Conservation (phyloP, 345 rosid genomes). For the Brassica napus region DNA sequence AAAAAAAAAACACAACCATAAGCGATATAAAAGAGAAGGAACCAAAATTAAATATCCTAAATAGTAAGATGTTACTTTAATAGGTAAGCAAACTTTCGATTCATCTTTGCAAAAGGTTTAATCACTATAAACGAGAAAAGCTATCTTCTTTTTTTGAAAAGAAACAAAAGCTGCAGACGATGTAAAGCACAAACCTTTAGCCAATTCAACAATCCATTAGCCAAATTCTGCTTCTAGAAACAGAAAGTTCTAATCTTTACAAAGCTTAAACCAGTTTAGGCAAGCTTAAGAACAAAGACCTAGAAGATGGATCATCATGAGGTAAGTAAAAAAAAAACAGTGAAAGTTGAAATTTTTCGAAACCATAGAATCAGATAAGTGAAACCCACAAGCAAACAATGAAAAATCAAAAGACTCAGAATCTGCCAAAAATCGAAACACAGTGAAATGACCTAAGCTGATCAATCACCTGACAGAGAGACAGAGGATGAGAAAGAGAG, state of each 20-base stretch:
- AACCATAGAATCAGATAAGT: constrained; percentile 21
- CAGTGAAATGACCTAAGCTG: not conserved
- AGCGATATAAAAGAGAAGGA: too few species aligned
- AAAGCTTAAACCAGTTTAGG: not conserved
- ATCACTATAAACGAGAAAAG: constrained; percentile 24
- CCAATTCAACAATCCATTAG: constrained; percentile 16
- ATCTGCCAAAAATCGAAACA: constrained; percentile 1
- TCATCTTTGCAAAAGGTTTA: not conserved
- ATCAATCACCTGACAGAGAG: constrained; percentile 23
- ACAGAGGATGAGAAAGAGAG: constrained; percentile 26
- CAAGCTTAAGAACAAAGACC: constrained; percentile 5
- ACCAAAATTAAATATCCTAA: constrained; percentile 1
- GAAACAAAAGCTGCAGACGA: constrained; percentile 15
- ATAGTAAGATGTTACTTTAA: constrained; percentile 19
- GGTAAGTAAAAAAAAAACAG: constrained; percentile 4
- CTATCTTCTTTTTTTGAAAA: constrained; percentile 11
- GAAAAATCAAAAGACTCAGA: not conserved
- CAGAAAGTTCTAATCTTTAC: constrained; percentile 13
- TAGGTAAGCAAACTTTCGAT: not conserved
- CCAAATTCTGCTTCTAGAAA: not conserved
- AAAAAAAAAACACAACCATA: too few species aligned
- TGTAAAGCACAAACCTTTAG: constrained; percentile 23
- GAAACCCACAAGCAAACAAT: constrained; percentile 16
- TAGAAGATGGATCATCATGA: constrained; percentile 2
- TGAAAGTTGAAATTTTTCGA: not conserved